These are phyloP conservation scores for Allomyces macrogynus DNA, from an alignment of 192 early-diverging fungal species.

Conservation along the genomic window DNA sequence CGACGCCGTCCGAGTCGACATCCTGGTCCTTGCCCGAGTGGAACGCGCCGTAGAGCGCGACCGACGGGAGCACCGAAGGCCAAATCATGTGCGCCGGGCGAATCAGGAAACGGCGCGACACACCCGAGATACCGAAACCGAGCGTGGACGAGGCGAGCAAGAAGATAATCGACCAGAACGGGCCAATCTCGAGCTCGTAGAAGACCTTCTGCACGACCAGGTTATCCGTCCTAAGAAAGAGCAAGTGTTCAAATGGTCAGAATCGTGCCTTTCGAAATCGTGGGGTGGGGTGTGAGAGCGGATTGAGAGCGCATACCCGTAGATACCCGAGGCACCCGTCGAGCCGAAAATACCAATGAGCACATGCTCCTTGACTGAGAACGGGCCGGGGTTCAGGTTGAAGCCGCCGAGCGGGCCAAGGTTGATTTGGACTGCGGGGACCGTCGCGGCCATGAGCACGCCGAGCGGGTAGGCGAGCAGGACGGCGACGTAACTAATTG, in stretches of 20 bases:
- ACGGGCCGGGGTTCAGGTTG: constrained; percentile 65
- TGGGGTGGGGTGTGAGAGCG: no score
- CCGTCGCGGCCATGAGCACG: neutral
- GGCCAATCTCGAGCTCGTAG: constrained; percentile 3
- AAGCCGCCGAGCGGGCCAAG: constrained; percentile 4
- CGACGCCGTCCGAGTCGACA: neutral
- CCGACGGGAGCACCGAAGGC: constrained; percentile 56
- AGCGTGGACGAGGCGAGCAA: constrained; percentile 49
- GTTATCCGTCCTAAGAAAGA: constrained; percentile 9
- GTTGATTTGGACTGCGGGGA: neutral
- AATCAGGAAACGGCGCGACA: constrained; percentile 59
- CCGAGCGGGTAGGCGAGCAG: neutral
- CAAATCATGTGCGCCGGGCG: constrained; percentile 72
- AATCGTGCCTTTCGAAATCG: no score
- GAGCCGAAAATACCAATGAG: constrained; percentile 59
- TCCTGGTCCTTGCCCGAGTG: constrained; percentile 32
- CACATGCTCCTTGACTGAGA: constrained; percentile 75
- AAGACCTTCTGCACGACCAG: constrained; percentile 11
- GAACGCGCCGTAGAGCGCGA: constrained; percentile 59
- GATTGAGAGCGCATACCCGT: no score
- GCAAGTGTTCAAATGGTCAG: no score
- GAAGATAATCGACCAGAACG: constrained; percentile 13
- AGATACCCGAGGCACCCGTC: constrained; percentile 46
- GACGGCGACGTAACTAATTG: neutral
- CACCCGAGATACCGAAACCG: constrained; percentile 47